These are phyloP conservation scores for Penicillium samsonianum DNA, from an alignment of 495 filamentous ascomycete species.

Conservation along the genomic window DNA sequence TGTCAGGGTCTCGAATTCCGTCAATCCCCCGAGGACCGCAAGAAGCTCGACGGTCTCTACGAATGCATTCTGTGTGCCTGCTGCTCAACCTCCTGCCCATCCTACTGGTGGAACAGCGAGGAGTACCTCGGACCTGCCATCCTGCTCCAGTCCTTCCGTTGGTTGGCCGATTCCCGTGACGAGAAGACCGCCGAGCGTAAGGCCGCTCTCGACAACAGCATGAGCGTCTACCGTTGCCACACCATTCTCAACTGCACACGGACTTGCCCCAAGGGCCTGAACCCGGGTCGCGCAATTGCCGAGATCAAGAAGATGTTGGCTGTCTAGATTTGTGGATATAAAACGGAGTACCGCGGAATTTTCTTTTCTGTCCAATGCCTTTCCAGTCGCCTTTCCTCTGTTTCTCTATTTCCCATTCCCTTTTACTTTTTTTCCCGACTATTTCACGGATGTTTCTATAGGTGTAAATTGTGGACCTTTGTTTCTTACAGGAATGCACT, in stretches of 20 bases:
- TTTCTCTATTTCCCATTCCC: slow-evolving; percentile 24
- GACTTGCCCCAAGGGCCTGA: slow-evolving; percentile 97
- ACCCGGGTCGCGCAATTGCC: slow-evolving; percentile 90
- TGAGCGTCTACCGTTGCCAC: slow-evolving; percentile 98
- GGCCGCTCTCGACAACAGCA: slow-evolving; percentile 91
- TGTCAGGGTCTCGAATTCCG: slow-evolving; percentile 80
- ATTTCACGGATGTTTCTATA: slow-evolving; percentile 48
- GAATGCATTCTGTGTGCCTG: slow-evolving; percentile 99
- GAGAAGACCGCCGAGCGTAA: slow-evolving; percentile 84
- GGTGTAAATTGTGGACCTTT: slow-evolving; percentile 50
- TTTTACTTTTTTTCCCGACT: slow-evolving; percentile 30
- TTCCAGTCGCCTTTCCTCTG: slow-evolving; percentile 29
- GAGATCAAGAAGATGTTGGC: slow-evolving; percentile 99
- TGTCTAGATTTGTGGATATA: slow-evolving; percentile 34
- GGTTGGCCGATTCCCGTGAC: slow-evolving; percentile 91
- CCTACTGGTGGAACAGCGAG: slow-evolving; percentile 99
- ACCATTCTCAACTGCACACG: slow-evolving; percentile 97
- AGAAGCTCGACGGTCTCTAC: slow-evolving; percentile 97
- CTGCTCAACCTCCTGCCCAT: slow-evolving; percentile 97
- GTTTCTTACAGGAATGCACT: slow-evolving; percentile 37
- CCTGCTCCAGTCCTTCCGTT: slow-evolving; percentile 93
- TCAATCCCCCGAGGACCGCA: slow-evolving; percentile 84
- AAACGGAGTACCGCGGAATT: slow-evolving; percentile 38
- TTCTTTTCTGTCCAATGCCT: slow-evolving; percentile 34
- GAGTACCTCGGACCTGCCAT: slow-evolving; percentile 97